Base-by-base conservation (phyloP, 1,284 basidiomycete genomes). In the Ceratobasidium papillatum region DNA sequence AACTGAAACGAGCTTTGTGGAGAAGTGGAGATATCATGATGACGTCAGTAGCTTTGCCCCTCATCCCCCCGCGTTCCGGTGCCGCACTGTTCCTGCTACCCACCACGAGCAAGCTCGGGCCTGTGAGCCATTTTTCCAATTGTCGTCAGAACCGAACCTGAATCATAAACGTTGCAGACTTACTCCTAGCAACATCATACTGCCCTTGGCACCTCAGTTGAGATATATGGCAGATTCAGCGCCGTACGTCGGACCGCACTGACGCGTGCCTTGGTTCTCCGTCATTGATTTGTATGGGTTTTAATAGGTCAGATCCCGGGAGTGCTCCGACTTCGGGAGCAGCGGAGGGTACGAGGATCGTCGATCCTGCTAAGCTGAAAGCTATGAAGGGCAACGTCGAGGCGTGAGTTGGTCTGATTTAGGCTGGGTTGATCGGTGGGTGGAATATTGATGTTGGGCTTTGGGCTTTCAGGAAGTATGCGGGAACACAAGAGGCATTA, bases 341-440 rank as follows among this genome's bases (percentile, higher is more conserved):
- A 27, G 34, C 47, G 51, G 49, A 14, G 22, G 66, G 52, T 30
- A 43, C 41, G 51, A 58, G 43, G 38, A 12, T 54, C 22, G n/a
- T 71, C 36, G 66, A 71, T 36, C 54, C 66, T 9, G 66, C 66
- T 22, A 52, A 41, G 22, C 25, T 71, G 54, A 71, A 71, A 41
- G 66, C 38, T 22, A 71, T 71, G 66, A 38, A 30, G 30, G 66
- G 47, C 1, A 17, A 22, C 52, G 66, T 59, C 14, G 66, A 71
- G 36, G 66, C 54, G 66, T 59, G 34, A 71, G 66, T 59, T 14
- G 47, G 22, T 7, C 9, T 11, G 17, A 43, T 54, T 34, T 12
- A 36, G 65, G 30, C 45, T 34, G 45, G 47, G 12, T 27, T 68
- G 30, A 68, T 58, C 14, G 17, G 38, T 58, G 12, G 56, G 34